Evolutionary conservation across 495 filamentous ascomycete species (phyloP).

Genomic region (Viridothelium virens): DNA sequence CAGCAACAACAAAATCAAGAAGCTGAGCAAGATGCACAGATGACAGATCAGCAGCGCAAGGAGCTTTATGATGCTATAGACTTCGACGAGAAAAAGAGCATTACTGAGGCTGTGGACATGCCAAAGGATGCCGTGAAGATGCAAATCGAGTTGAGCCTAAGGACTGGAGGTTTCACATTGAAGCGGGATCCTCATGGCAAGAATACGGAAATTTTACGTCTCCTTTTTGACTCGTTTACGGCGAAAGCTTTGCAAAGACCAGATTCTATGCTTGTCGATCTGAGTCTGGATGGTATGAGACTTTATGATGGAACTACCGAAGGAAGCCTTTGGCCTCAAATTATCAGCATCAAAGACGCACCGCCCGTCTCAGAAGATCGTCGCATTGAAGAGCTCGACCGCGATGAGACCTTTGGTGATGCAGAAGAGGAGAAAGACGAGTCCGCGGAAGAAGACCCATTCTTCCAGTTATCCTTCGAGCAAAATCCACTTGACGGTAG

Average conservation of each 20-base stretch:
- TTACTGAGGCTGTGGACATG: constrained; percentile 78
- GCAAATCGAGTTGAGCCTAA: constrained; percentile 80
- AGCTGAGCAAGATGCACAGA: constrained; percentile 61
- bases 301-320: constrained; percentile 94
- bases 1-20: constrained; percentile 46
- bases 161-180: constrained; percentile 88
- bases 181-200: constrained; percentile 77
- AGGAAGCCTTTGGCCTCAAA: constrained; percentile 82
- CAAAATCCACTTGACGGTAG: constrained; percentile 89
- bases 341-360: constrained; percentile 87
- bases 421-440: constrained; percentile 32
- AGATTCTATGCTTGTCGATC: constrained; percentile 77
- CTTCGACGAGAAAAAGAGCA: constrained; percentile 91
- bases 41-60: constrained; percentile 91
- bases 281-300: constrained; percentile 85
- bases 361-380: constrained; percentile 44
- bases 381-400: constrained; percentile 56
- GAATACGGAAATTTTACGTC: constrained; percentile 68
- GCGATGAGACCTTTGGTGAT: constrained; percentile 35
- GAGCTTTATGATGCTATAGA: constrained; percentile 96
- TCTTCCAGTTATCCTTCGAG: constrained; percentile 88
- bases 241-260: constrained; percentile 80
- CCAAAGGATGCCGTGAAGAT: constrained; percentile 87
- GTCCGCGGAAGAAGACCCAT: constrained; percentile 55
- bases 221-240: constrained; percentile 89